A percentile compares a stretch with the other conserved stretches of the same genome.
Conservation (phyloP, 192 early-diverging fungal species). For the Rhizophagus clarus region DNA sequence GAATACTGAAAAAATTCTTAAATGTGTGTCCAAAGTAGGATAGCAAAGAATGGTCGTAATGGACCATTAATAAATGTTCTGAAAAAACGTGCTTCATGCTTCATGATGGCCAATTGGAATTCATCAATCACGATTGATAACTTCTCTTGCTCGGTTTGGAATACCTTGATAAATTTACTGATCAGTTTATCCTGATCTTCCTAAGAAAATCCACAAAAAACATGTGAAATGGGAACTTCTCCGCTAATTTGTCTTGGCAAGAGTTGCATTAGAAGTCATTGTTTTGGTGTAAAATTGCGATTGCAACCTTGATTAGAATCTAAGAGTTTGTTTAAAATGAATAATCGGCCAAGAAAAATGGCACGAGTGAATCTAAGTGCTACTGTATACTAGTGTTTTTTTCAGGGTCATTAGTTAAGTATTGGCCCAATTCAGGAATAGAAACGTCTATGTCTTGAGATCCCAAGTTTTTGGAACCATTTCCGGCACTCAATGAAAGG, state of each 20-base stretch:
- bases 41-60: background rate
- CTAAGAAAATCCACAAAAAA: background rate
- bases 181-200: background rate
- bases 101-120: background rate
- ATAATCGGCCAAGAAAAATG: background rate
- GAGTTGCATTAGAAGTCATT: background rate
- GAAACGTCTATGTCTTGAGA: background rate
- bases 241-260: background rate
- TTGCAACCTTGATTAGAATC: too few species aligned
- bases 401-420: background rate
- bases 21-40: background rate
- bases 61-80: background rate
- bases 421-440: background rate
- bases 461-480: background rate
- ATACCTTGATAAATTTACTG: background rate
- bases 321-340: background rate
- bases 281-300: background rate
- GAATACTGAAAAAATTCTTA: too few species aligned
- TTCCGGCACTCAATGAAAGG: background rate
- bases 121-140: background rate
- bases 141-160: background rate
- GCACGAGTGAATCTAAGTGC: background rate
- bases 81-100: background rate
- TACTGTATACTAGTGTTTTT: background rate
- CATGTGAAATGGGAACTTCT: background rate